These are phyloP conservation scores for Penicillium soppii DNA, from an alignment of 495 filamentous ascomycete genomes.

Conservation along the genomic window DNA sequence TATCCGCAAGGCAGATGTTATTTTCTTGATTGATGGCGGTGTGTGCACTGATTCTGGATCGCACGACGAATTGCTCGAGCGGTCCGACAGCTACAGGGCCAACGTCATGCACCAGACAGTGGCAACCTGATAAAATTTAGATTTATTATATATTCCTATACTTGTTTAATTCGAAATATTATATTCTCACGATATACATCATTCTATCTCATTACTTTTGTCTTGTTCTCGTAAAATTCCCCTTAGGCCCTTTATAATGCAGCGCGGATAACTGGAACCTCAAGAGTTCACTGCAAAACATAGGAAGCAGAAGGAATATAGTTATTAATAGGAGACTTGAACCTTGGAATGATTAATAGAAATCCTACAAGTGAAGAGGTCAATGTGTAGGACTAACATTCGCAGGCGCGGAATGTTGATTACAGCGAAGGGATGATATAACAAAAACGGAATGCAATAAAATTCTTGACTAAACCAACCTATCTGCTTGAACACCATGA, in stretches of 20 bases:
- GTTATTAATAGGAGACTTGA: not conserved
- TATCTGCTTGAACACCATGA: slow-evolving; percentile 2
- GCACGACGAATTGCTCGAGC: slow-evolving; percentile 63
- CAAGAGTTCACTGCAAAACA: too few relatives aligned
- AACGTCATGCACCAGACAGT: slow-evolving; percentile 51
- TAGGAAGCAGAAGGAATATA: not conserved
- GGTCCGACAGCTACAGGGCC: slow-evolving; percentile 56
- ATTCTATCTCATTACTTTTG: too few relatives aligned
- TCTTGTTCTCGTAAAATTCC: too few relatives aligned
- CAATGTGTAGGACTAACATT: too few relatives aligned
- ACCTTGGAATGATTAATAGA: not conserved
- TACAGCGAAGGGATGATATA: too few relatives aligned
- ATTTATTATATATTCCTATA: slow-evolving; percentile 2
- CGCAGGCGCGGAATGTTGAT: too few relatives aligned
- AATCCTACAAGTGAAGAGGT: too few relatives aligned
- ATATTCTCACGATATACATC: too few relatives aligned
- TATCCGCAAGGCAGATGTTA: slow-evolving; percentile 72
- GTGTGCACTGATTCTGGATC: slow-evolving; percentile 64
- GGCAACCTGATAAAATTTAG: slow-evolving; percentile 19
- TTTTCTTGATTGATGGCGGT: slow-evolving; percentile 72
- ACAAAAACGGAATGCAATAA: not conserved
- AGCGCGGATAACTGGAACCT: too few relatives aligned
- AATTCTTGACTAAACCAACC: too few relatives aligned
- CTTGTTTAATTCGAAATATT: slow-evolving; percentile 5
- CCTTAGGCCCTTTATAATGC: too few relatives aligned